phyloP scores from a whole-genome alignment of 805 yeast species.

The Candida mattraensis region DNA sequence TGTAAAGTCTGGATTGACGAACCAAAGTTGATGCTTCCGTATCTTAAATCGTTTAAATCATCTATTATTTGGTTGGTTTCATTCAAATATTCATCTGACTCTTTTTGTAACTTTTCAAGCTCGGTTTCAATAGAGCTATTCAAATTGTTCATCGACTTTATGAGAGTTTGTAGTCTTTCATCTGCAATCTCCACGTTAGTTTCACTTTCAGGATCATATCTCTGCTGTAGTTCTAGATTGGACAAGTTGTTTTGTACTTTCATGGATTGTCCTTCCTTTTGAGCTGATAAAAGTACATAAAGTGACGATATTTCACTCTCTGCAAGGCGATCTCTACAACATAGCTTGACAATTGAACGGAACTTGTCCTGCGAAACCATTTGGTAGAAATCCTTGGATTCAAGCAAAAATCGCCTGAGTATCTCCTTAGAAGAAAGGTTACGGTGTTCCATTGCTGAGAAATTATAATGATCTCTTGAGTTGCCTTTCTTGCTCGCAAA shows the following conservation, averaged over 20 bases:
- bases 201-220: constrained; percentile 8
- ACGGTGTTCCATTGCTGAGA: constrained; percentile 9
- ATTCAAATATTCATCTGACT: constrained; percentile 16
- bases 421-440: constrained; percentile 23
- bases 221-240: constrained; percentile 10
- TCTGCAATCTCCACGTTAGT: constrained; percentile 15
- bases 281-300: constrained; percentile 16
- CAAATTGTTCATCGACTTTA: constrained; percentile 28
- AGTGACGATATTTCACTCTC: constrained; percentile 13
- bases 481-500: no score
- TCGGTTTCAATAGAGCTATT: constrained; percentile 31
- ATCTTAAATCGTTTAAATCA: constrained; percentile 31
- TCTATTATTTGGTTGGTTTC: constrained; percentile 29
- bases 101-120: constrained; percentile 17
- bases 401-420: constrained; percentile 21
- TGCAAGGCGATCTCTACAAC: constrained; percentile 5
- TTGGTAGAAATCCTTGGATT: constrained; percentile 24
- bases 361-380: constrained; percentile 22
- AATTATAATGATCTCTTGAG: not conserved
- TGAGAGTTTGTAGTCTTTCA: constrained; percentile 17
- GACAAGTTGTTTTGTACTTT: constrained; percentile 17
- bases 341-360: constrained; percentile 16
- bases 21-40: constrained; percentile 24
- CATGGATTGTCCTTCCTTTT: constrained; percentile 13
- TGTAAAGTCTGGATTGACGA: constrained; percentile 20